These are phyloP conservation scores for Larix sibirica DNA, from an alignment of 83 land plant genomes.

Conservation along the genomic window DNA sequence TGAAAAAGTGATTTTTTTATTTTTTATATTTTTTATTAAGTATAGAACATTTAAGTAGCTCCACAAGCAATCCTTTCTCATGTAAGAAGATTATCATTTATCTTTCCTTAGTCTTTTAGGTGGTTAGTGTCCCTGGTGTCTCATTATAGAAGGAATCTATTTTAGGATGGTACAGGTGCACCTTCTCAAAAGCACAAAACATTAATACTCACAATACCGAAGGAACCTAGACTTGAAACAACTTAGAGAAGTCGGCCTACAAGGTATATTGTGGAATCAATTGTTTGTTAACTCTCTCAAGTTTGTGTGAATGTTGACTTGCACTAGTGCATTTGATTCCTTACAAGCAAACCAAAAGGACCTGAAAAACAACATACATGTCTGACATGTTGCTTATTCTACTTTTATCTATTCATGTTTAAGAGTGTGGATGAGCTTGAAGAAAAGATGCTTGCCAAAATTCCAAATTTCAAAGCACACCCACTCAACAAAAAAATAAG, in stretches of 20 bases:
- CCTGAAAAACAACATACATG: too few relatives aligned
- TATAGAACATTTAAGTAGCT: background rate
- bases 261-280: background rate
- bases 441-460: constrained; percentile 86
- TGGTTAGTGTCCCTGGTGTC: background rate
- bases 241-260: constrained; percentile 60
- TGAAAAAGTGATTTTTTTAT: background rate
- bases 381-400: constrained; percentile 10
- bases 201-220: constrained; percentile 63
- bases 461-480: constrained; percentile 82
- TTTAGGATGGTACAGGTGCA: background rate
- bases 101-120: background rate
- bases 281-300: too few relatives aligned
- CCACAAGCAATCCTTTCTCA: background rate
- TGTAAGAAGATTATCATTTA: background rate
- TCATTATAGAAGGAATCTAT: background rate
- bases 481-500: constrained; percentile 78
- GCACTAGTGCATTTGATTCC: too few relatives aligned
- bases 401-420: too few relatives aligned
- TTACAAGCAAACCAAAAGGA: too few relatives aligned
- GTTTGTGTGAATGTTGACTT: too few relatives aligned
- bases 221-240: constrained; percentile 73
- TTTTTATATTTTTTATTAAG: too few relatives aligned
- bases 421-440: too few relatives aligned
- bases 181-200: background rate